Percentiles rank a stretch among this genome's conserved stretches.
Conservation (phyloP, 805 yeast species). For the Isabelozyma gotoi region DNA sequence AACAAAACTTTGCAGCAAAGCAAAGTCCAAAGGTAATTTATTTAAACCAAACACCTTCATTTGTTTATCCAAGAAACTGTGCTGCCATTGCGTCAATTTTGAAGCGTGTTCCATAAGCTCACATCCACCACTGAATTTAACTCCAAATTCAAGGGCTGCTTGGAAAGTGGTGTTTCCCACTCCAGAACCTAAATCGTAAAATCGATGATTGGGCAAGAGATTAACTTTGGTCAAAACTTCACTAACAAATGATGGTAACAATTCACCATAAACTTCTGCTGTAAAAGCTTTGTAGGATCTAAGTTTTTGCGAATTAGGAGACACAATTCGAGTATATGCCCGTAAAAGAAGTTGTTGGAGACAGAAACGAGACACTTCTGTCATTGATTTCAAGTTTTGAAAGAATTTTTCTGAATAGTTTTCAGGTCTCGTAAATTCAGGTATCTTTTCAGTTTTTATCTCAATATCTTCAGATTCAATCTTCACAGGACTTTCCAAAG, state of each 20-base stretch:
- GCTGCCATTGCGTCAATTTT: conserved; percentile 60
- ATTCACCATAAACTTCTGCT: conserved; percentile 87
- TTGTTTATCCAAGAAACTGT: conserved; percentile 55
- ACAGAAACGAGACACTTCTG: conserved; percentile 32
- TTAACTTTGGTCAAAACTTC: conserved; percentile 60
- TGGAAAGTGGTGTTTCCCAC: conserved; percentile 91
- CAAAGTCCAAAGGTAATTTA: conserved; percentile 55
- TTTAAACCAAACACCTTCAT: conserved; percentile 63
- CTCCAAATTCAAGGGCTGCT: conserved; percentile 84
- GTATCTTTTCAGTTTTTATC: no score
- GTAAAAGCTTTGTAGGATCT: conserved; percentile 82
- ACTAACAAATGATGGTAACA: conserved; percentile 74
- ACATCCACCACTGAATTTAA: conserved; percentile 76
- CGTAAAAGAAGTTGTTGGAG: conserved; percentile 71
- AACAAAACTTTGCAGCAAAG: conserved; percentile 69
- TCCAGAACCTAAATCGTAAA: conserved; percentile 90
- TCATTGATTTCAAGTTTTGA: conserved; percentile 16
- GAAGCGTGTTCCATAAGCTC: conserved; percentile 88
- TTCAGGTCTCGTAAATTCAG: conserved; percentile 14
- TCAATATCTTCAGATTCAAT: background rate
- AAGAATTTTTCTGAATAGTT: conserved; percentile 20
- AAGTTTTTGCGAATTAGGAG: conserved; percentile 66
- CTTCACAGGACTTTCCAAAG: background rate
- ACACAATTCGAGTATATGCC: conserved; percentile 73
- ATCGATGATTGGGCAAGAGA: conserved; percentile 52